Conservation (phyloP, 768 basidiomycete genomes). For the Amanita pallidorosea region DNA sequence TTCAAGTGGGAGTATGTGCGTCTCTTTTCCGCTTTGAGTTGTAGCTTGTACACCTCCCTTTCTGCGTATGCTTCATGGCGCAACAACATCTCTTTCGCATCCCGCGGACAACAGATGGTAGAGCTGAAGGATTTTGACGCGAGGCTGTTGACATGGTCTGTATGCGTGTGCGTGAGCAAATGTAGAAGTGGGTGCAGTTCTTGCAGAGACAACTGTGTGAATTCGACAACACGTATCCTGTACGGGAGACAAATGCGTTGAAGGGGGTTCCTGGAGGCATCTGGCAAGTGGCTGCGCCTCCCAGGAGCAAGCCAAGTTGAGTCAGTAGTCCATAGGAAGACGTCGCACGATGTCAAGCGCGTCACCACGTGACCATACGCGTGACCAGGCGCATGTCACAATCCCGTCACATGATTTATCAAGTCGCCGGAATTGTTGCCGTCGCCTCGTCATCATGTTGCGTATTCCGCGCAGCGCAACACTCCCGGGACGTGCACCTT, state of each 20-base stretch:
- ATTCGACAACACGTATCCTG: constrained; percentile 79
- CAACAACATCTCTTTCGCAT: constrained; percentile 82
- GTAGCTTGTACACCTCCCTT: constrained; percentile 43
- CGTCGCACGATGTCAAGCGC: neutral
- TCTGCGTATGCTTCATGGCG: constrained; percentile 63
- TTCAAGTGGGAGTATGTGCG: constrained; percentile 63
- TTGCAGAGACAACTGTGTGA: constrained; percentile 31
- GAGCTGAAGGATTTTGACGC: constrained; percentile 65
- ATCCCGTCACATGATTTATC: too few species aligned
- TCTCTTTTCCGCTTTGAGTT: constrained; percentile 37
- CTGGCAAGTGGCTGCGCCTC: neutral
- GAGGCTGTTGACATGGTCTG: constrained; percentile 78
- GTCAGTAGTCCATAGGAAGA: neutral
- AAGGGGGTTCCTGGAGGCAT: constrained; percentile 78
- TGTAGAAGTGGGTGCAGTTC: constrained; percentile 40
- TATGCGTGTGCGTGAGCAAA: constrained; percentile 84
- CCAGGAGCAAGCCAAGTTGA: neutral
- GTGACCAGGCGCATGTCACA: neutral
- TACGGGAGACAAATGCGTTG: constrained; percentile 69
- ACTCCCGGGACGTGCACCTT: too few species aligned
- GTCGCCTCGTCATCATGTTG: too few species aligned
- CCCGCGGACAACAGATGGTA: constrained; percentile 64
- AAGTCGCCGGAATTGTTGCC: too few species aligned
- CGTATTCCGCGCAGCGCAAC: too few species aligned
- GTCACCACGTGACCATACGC: neutral